Evolutionary conservation across 257 asterid species (phyloP).

Genomic region (Solanum ossicruentum): DNA sequence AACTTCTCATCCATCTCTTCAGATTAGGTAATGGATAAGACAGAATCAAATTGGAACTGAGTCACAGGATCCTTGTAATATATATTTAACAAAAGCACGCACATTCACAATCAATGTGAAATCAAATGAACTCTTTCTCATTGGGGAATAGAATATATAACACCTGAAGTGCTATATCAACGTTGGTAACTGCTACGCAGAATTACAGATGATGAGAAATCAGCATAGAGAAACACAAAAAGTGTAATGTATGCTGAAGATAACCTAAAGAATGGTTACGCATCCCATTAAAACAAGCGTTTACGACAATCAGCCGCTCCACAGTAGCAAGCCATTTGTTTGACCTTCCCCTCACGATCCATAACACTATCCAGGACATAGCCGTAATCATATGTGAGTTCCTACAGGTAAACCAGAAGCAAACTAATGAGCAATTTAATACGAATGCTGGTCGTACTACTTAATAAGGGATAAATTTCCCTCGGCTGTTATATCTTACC

Average conservation of each 20-base stretch:
- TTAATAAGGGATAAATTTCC: neutral
- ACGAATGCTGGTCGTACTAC: neutral
- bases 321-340: constrained; percentile 46
- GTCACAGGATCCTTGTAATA: neutral
- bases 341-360: constrained; percentile 48
- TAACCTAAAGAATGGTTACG: neutral
- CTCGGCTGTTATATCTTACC: neutral
- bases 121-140: neutral
- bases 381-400: constrained; percentile 67
- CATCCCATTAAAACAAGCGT: constrained; percentile 28
- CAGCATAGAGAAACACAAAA: neutral
- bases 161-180: neutral
- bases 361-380: constrained; percentile 64
- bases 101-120: neutral
- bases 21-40: neutral
- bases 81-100: neutral
- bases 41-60: neutral
- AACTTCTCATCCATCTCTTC: neutral
- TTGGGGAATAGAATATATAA: neutral
- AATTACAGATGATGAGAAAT: neutral
- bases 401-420: constrained; percentile 25
- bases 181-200: neutral
- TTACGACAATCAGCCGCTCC: constrained; percentile 66
- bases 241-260: neutral
- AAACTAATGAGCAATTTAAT: neutral